A percentile compares a stretch with the other conserved stretches of the same genome.
These are phyloP conservation scores for Aspergillus fructus DNA, from an alignment of 2,329 filamentous ascomycete species.

Conservation along the genomic window DNA sequence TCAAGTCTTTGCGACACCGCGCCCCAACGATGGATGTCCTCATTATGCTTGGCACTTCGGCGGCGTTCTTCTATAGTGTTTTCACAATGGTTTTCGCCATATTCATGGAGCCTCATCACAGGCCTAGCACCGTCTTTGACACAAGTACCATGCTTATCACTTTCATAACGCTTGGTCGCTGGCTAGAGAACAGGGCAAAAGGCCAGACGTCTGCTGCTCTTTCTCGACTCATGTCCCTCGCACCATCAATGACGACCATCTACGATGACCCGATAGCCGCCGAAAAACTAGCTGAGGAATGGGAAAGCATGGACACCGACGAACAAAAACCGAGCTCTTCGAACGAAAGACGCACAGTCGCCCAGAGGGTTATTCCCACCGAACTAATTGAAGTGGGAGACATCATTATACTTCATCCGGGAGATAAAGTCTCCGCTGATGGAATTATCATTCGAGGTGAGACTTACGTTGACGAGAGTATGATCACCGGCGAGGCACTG, in stretches of 20 bases:
- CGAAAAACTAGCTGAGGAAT: constrained; percentile 81
- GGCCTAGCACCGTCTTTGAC: constrained; percentile 89
- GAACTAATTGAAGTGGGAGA: constrained; percentile 93
- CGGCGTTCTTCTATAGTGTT: constrained; percentile 94
- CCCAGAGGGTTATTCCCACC: constrained; percentile 84
- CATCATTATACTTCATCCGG: constrained; percentile 86
- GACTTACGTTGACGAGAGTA: constrained; percentile 93
- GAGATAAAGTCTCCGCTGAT: constrained; percentile 95
- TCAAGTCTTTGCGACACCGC: constrained; percentile 83
- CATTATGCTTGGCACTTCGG: constrained; percentile 87
- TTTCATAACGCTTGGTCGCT: constrained; percentile 88
- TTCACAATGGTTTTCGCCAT: constrained; percentile 83
- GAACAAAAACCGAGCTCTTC: constrained; percentile 15
- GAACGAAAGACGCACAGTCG: constrained; percentile 49
- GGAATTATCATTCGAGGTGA: constrained; percentile 83
- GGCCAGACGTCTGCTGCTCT: constrained; percentile 94
- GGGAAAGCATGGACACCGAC: constrained; percentile 45
- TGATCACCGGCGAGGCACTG: constrained; percentile 97
- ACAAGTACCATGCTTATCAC: constrained; percentile 98
- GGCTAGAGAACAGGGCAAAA: constrained; percentile 90
- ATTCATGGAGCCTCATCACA: constrained; percentile 69
- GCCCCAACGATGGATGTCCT: constrained; percentile 98
- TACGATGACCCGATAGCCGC: constrained; percentile 92
- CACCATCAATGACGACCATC: constrained; percentile 95
- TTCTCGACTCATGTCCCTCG: constrained; percentile 90